Conservation (phyloP, 192 early-diverging fungal species). For the Backusella tarrabulga region DNA sequence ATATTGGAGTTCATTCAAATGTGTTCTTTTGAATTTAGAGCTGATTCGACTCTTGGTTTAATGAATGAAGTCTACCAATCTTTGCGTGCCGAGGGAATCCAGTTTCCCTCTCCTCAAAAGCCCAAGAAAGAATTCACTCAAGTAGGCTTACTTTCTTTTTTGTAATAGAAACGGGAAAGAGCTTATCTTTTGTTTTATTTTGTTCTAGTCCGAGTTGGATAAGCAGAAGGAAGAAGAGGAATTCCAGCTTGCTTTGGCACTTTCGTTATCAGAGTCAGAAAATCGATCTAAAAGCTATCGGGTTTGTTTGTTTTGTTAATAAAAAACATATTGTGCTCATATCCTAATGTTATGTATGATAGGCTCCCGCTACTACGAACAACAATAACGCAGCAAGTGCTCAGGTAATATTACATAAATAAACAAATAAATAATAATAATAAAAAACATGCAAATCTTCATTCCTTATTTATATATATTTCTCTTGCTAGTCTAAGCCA, state of each 20-base stretch:
- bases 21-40: slow-evolving; percentile 85
- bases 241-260: slow-evolving; percentile 85
- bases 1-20: slow-evolving; percentile 88
- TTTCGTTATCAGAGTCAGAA: slow-evolving; percentile 77
- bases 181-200: not conserved
- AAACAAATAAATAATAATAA: not conserved
- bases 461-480: not conserved
- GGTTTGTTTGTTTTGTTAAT: not conserved
- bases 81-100: slow-evolving; percentile 49
- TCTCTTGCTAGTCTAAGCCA: not conserved
- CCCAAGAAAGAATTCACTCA: slow-evolving; percentile 71
- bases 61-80: slow-evolving; percentile 74
- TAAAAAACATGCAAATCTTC: slow-evolving; percentile 6
- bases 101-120: slow-evolving; percentile 76
- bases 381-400: slow-evolving; percentile 8
- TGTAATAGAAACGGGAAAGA: not conserved
- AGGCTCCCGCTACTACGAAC: slow-evolving; percentile 47
- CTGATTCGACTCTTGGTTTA: slow-evolving; percentile 74
- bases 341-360: not conserved
- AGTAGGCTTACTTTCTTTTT: slow-evolving; percentile 27
- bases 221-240: slow-evolving; percentile 95
- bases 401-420: not conserved
- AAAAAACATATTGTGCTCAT: not conserved
- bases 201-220: slow-evolving; percentile 58
- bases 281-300: slow-evolving; percentile 21